Conservation (phyloP, 352 stramenopile genomes). For the Phytophthora citricola region DNA sequence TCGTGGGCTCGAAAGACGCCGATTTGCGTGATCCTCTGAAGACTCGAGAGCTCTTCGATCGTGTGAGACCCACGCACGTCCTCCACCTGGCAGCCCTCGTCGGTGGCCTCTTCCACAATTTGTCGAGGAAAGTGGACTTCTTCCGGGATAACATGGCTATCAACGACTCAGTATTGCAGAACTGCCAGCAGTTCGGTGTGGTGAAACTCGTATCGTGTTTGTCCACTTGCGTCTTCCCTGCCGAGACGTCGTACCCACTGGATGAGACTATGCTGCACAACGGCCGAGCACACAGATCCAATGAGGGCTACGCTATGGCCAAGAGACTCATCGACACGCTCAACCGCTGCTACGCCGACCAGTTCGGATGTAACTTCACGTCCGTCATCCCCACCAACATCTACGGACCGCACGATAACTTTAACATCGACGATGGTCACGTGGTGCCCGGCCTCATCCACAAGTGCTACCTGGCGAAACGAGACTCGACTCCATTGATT, state of each 20-base stretch:
- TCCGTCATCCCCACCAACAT: slow-evolving; percentile 99
- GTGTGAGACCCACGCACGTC: slow-evolving; percentile 95
- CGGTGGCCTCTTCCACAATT: slow-evolving; percentile 86
- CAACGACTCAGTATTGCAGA: slow-evolving; percentile 99
- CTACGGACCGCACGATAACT: slow-evolving; percentile 99
- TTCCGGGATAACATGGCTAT: slow-evolving; percentile 99
- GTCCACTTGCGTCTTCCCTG: slow-evolving; percentile 99
- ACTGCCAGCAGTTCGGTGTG: slow-evolving; percentile 87
- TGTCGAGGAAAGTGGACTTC: slow-evolving; percentile 96
- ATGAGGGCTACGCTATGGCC: slow-evolving; percentile 96
- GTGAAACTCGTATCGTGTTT: slow-evolving; percentile 98
- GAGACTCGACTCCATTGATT: slow-evolving; percentile 85
- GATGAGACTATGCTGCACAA: slow-evolving; percentile 98
- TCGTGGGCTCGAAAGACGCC: slow-evolving; percentile 94
- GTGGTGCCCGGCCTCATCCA: slow-evolving; percentile 99
- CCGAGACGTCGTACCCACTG: slow-evolving; percentile 98
- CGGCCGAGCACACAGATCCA: slow-evolving; percentile 79
- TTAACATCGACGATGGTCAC: slow-evolving; percentile 96
- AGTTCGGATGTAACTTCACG: slow-evolving; percentile 98
- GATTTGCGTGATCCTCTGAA: slow-evolving; percentile 90
- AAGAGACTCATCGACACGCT: slow-evolving; percentile 99
- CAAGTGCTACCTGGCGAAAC: slow-evolving; percentile 98
- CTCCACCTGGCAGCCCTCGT: slow-evolving; percentile 98
- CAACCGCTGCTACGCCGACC: slow-evolving; percentile 96
- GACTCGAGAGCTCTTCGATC: slow-evolving; percentile 94